phyloP scores from a whole-genome alignment of 129 eudicot species.

The Arctium lappa region DNA sequence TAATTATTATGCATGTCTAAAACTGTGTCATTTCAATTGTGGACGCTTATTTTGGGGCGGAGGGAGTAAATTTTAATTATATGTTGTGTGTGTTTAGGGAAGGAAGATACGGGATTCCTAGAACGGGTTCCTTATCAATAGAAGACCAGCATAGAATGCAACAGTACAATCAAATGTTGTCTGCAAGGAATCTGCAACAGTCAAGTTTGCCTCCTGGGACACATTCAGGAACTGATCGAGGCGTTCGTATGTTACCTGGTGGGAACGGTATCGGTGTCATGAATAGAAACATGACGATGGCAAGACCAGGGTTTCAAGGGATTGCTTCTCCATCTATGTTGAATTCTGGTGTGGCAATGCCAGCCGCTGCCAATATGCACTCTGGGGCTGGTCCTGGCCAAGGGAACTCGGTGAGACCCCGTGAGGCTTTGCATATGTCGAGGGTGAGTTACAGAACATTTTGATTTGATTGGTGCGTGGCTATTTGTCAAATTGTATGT shows the following conservation, averaged over 20 bases:
- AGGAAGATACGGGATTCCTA: conserved; percentile 66
- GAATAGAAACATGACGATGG: conserved; percentile 49
- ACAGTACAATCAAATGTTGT: conserved; percentile 55
- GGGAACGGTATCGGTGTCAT: conserved; percentile 49
- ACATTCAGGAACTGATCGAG: conserved; percentile 56
- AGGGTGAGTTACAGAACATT: conserved; percentile 47
- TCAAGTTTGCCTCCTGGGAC: conserved; percentile 53
- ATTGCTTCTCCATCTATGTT: conserved; percentile 49
- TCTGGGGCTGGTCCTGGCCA: conserved; percentile 59
- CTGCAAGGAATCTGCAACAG: conserved; percentile 69
- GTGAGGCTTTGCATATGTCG: conserved; percentile 61
- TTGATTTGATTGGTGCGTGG: not conserved
- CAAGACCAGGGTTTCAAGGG: conserved; percentile 75
- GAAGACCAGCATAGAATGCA: conserved; percentile 83
- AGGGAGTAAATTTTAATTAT: not conserved
- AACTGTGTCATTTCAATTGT: too few relatives aligned
- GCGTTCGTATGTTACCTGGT: conserved; percentile 61
- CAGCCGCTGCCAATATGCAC: conserved; percentile 42
- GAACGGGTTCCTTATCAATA: conserved; percentile 56
- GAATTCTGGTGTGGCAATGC: conserved; percentile 42
- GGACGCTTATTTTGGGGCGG: too few relatives aligned
- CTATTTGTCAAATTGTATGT: not conserved
- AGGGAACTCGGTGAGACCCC: conserved; percentile 60
- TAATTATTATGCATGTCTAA: too few relatives aligned
- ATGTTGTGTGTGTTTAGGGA: conserved; percentile 42